Percentiles rank a stretch among this genome's conserved stretches.
Conservation (phyloP, 768 basidiomycete genomes). For the Tricholoma sp. region DNA sequence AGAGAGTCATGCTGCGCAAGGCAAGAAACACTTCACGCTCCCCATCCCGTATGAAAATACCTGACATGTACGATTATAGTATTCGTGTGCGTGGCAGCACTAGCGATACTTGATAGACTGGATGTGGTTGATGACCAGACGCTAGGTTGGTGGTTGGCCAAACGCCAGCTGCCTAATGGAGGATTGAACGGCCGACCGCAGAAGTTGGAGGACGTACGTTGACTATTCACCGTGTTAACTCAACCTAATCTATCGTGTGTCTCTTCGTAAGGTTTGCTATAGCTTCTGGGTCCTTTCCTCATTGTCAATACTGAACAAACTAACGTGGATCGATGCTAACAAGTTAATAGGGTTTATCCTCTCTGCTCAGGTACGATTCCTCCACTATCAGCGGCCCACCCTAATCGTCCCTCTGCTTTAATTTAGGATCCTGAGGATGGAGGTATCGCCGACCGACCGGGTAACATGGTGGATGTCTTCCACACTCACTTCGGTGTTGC, state of each 20-base stretch:
- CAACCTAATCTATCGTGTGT: constrained; percentile 6
- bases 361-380: constrained; percentile 62
- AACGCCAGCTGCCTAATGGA: constrained; percentile 88
- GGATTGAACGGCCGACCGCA: constrained; percentile 97
- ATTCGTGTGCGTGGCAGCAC: constrained; percentile 81
- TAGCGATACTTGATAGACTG: constrained; percentile 82
- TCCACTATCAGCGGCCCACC: not conserved
- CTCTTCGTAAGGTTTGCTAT: constrained; percentile 76
- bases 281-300: constrained; percentile 95
- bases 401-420: not conserved
- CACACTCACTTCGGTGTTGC: constrained; percentile 92
- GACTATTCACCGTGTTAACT: not conserved
- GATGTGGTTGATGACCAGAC: constrained; percentile 77
- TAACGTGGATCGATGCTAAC: constrained; percentile 83
- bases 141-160: constrained; percentile 89
- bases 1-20: constrained; percentile 91
- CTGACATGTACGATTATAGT: constrained; percentile 40
- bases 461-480: constrained; percentile 95
- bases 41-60: not conserved
- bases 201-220: constrained; percentile 84
- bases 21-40: constrained; percentile 37
- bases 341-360: constrained; percentile 81
- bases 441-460: constrained; percentile 91
- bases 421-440: constrained; percentile 81
- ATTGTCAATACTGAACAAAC: constrained; percentile 75